Base-by-base conservation (phyloP, 2,329 filamentous ascomycete species). In the Talaromyces funiculosus region DNA sequence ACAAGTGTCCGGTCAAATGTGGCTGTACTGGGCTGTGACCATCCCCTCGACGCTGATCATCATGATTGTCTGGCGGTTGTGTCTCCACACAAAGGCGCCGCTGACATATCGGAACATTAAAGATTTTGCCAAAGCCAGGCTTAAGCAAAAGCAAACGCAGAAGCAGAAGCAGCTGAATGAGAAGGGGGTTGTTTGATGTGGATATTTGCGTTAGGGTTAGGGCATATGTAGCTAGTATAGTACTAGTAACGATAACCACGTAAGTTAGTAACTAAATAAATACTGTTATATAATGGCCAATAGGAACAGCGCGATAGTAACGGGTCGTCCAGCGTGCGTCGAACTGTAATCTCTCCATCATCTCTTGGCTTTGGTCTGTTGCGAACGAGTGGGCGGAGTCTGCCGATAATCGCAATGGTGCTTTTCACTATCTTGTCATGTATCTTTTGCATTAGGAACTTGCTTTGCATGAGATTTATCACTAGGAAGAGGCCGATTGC, bases 11-110 rank as follows among this genome's bases (percentile, higher is more conserved):
- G 49, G 55, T 9, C 54, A 61, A 43, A 53, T 61, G 22, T 61
- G 60, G 60, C 14, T 61, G 12, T 61, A 61, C 47, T 61, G 60
- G 60, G 55, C 49, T 3, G 24, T 61, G 4, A 61, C 60, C 14
- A 61, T 61, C 9, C 54, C 54, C 4, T 61, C 47, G 4, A 61
- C 60, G 2, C 49, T 61, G 26, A 31, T 61, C 9, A 53, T 61
- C n/a, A 40, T 58, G 22, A 22, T 61, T 5, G 16, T 53, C 16
- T 61, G 60, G 60, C 47, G 60, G 4, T 43, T 56, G 38, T 38
- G 51, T 29, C 54, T 61, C 26, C 38, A 61, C 35, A 61, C 43
- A 38, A 57, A 53, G 5, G 35, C 59, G 7, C 45, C 59, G 12
- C 29, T 53, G 45, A 57, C 45, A 20, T 37, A 45, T 26, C 35